Conservation (phyloP, 1,284 basidiomycete species). For the Boletus nobilissimus region DNA sequence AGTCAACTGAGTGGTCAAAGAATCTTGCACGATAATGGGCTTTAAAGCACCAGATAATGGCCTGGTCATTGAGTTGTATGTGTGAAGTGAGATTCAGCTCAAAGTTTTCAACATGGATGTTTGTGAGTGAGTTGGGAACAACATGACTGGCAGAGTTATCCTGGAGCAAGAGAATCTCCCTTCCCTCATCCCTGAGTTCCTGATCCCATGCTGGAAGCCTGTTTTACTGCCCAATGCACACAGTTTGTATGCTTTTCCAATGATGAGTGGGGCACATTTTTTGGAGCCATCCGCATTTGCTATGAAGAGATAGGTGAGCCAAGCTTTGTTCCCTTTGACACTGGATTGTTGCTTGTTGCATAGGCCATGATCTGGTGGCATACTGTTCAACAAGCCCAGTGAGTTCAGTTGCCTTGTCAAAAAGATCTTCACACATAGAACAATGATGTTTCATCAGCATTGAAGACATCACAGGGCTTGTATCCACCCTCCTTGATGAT, state of each 20-base stretch:
- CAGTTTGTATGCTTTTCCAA: neutral
- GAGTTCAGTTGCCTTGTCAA: no score
- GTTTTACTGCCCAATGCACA: neutral
- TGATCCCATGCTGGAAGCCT: neutral
- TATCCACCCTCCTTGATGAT: slow-evolving; percentile 6
- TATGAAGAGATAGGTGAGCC: neutral
- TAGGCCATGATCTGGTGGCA: neutral
- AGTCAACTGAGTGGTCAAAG: neutral
- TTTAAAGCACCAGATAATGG: slow-evolving; percentile 16
- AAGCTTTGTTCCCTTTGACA: neutral
- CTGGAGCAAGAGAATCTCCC: slow-evolving; percentile 9
- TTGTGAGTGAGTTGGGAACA: neutral
- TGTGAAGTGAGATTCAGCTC: slow-evolving; percentile 12
- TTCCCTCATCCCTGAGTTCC: neutral
- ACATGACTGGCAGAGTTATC: slow-evolving; percentile 15
- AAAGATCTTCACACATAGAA: slow-evolving; percentile 23
- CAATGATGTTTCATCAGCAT: slow-evolving; percentile 4
- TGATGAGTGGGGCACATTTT: neutral
- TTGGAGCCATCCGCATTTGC: neutral
- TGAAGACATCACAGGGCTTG: slow-evolving; percentile 20
- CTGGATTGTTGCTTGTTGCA: neutral
- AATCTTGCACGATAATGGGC: neutral
- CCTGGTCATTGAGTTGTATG: slow-evolving; percentile 22
- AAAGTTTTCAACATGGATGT: slow-evolving; percentile 12
- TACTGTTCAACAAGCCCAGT: no score